phyloP scores from a whole-genome alignment of 2,329 filamentous ascomycete genomes.

The Colletotrichum sp. region DNA sequence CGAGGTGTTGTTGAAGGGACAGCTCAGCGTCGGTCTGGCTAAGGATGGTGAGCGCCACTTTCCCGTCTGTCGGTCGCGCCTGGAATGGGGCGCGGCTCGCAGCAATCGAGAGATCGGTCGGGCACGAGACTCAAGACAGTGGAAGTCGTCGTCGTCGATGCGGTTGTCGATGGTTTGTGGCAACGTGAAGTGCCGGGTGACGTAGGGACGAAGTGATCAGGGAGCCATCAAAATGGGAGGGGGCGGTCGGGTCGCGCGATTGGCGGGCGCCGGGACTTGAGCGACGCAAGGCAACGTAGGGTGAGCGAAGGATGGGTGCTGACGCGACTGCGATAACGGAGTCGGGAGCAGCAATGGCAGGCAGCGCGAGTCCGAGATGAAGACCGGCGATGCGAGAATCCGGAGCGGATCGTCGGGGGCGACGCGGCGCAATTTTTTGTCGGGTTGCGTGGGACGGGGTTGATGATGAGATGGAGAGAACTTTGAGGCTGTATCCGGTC shows the following conservation, averaged over 20 bases:
- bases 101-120: slow-evolving; percentile 11
- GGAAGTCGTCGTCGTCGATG: background rate
- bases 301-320: background rate
- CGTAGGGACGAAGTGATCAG: slow-evolving; percentile 20
- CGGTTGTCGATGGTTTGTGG: slow-evolving; percentile 6
- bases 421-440: slow-evolving; percentile 16
- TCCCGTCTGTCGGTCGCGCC: slow-evolving; percentile 28
- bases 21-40: slow-evolving; percentile 60
- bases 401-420: background rate
- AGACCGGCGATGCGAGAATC: background rate
- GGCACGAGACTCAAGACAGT: slow-evolving; percentile 1
- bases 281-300: slow-evolving; percentile 18
- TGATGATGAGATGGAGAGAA: slow-evolving; percentile 21
- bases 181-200: slow-evolving; percentile 21
- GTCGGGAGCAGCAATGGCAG: background rate
- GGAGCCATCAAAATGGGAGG: slow-evolving; percentile 25
- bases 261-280: slow-evolving; percentile 18
- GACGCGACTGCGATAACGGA: slow-evolving; percentile 17
- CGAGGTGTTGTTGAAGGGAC: slow-evolving; percentile 65
- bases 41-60: slow-evolving; percentile 63
- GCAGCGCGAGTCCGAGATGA: background rate
- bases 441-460: slow-evolving; percentile 4
- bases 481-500: slow-evolving; percentile 22
- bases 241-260: slow-evolving; percentile 23
- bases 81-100: slow-evolving; percentile 19